Conservation (phyloP, 352 stramenopile species). For the Globisporangium spiculum region DNA sequence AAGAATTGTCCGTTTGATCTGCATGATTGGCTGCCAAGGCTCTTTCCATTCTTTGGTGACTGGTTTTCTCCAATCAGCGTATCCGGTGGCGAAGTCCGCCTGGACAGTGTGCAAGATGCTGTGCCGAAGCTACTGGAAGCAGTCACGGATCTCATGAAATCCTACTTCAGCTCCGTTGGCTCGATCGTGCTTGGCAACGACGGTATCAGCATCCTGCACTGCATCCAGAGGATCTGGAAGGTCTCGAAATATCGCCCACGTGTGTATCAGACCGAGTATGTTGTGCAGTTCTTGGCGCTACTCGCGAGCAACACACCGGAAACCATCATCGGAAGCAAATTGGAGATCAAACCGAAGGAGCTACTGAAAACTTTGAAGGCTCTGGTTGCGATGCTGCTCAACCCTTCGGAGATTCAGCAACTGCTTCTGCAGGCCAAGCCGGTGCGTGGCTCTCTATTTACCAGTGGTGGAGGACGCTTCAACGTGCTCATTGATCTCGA, state of each 20-base stretch:
- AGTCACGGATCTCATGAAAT: slow-evolving; percentile 41
- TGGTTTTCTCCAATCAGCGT: slow-evolving; percentile 46
- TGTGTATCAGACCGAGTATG: slow-evolving; percentile 45
- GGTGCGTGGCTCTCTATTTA: slow-evolving; percentile 8
- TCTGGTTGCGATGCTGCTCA: slow-evolving; percentile 35
- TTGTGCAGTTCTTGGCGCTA: slow-evolving; percentile 55
- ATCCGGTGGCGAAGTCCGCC: slow-evolving; percentile 19
- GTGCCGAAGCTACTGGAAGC: slow-evolving; percentile 50
- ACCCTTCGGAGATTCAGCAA: slow-evolving; percentile 44
- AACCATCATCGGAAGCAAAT: slow-evolving; percentile 17
- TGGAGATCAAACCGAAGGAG: slow-evolving; percentile 30
- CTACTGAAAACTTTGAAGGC: slow-evolving; percentile 45
- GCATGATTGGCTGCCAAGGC: slow-evolving; percentile 32
- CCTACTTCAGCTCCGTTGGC: slow-evolving; percentile 43
- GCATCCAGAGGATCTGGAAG: slow-evolving; percentile 63
- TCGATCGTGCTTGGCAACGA: slow-evolving; percentile 38
- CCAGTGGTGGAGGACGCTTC: not conserved
- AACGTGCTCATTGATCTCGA: slow-evolving; percentile 33
- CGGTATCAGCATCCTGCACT: slow-evolving; percentile 47
- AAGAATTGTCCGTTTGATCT: slow-evolving; percentile 65
- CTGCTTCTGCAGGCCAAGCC: slow-evolving; percentile 37
- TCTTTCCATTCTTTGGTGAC: slow-evolving; percentile 40
- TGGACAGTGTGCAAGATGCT: slow-evolving; percentile 25
- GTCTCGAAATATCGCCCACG: slow-evolving; percentile 30
- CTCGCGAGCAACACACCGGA: slow-evolving; percentile 46